Percentiles rank a stretch among this genome's conserved stretches.
Evolutionary conservation across 371 early-diverging fungal species (phyloP).

Genomic region (Lichtheimia ornata): DNA sequence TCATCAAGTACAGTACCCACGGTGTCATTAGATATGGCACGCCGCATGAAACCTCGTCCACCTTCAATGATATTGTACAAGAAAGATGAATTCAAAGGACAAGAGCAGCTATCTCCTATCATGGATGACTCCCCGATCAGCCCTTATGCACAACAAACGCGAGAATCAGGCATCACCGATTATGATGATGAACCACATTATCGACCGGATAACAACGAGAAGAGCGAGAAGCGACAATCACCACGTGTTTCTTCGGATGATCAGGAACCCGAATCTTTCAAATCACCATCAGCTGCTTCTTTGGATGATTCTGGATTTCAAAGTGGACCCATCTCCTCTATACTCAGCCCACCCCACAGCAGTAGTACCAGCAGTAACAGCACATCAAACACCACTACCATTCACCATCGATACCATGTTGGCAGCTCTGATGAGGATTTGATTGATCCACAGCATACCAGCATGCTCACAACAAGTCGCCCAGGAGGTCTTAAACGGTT

Average conservation of each 20-base stretch:
- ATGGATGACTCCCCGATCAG: slow-evolving; percentile 1
- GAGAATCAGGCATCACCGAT: slow-evolving; percentile 14
- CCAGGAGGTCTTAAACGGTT: slow-evolving; percentile 19
- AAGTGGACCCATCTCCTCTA: slow-evolving; percentile 10
- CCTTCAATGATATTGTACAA: slow-evolving; percentile 52
- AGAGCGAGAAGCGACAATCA: background rate
- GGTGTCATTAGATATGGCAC: slow-evolving; percentile 63
- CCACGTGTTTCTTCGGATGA: background rate
- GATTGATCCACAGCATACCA: slow-evolving; percentile 42
- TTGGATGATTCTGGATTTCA: slow-evolving; percentile 21
- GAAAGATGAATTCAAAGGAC: slow-evolving; percentile 6
- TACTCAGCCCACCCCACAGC: slow-evolving; percentile 7
- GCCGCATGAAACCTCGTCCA: slow-evolving; percentile 65
- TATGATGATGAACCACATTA: slow-evolving; percentile 14
- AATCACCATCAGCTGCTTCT: background rate
- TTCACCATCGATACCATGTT: too few species aligned
- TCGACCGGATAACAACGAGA: background rate
- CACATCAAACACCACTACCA: slow-evolving; percentile 14
- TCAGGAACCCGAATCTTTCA: background rate
- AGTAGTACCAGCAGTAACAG: background rate
- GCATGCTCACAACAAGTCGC: slow-evolving; percentile 19
- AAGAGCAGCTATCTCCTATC: background rate
- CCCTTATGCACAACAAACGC: slow-evolving; percentile 2
- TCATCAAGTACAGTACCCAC: slow-evolving; percentile 71
- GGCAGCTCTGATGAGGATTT: slow-evolving; percentile 30